Percentiles rank a stretch among this genome's conserved stretches.
These are phyloP conservation scores for Agapanthus africanus DNA, from an alignment of 106 monocot genomes.

Conservation along the genomic window DNA sequence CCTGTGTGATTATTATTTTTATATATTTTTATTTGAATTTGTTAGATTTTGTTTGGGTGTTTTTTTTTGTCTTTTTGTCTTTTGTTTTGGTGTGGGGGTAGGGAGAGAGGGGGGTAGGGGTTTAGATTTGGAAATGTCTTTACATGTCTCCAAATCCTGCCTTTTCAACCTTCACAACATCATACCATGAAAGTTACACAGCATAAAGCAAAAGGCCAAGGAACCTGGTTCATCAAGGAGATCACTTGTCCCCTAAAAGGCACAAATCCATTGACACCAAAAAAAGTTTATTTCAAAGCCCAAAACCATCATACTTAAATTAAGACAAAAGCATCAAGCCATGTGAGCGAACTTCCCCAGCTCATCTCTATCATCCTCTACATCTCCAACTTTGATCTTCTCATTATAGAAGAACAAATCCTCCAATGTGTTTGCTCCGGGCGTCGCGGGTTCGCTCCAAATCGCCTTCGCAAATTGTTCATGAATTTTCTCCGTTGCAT, in stretches of 20 bases:
- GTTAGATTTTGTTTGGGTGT: no score
- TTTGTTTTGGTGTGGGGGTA: no score
- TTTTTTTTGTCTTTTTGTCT: no score
- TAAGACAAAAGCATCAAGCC: not conserved
- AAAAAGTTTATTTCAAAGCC: no score
- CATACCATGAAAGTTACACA: not conserved
- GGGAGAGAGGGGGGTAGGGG: no score
- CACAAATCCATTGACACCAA: no score
- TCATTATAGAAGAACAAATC: constrained; percentile 9
- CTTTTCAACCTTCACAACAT: not conserved
- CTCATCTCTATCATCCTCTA: not conserved
- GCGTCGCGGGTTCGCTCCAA: constrained; percentile 11
- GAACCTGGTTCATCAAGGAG: no score
- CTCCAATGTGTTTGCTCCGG: constrained; percentile 12
- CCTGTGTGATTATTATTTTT: no score
- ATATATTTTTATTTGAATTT: no score
- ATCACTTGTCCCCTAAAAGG: no score
- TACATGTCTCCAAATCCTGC: not conserved
- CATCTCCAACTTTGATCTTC: not conserved
- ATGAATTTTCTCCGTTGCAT: constrained; percentile 15
- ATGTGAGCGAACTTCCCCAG: constrained; percentile 1
- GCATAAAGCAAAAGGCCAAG: not conserved
- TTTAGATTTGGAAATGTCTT: no score
- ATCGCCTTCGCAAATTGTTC: constrained; percentile 16
- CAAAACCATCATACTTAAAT: no score